A percentile compares a stretch with the other conserved stretches of the same genome.
phyloP scores from a whole-genome alignment of 2,329 filamentous ascomycete species.

The Oidium heveae region DNA sequence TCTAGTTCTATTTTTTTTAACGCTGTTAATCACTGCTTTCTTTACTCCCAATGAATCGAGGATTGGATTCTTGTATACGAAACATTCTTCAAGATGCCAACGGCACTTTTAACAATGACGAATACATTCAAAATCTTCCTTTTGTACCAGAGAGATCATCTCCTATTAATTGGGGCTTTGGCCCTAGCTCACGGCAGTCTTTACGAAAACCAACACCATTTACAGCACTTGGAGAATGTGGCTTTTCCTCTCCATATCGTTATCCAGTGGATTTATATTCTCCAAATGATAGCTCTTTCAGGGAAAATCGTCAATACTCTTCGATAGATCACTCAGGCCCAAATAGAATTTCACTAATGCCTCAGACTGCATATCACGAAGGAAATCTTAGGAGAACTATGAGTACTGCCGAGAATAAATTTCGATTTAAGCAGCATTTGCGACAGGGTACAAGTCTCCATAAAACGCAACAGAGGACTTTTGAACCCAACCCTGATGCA shows the following conservation, averaged over 20 bases:
- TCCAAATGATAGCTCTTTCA: neutral
- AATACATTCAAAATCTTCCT: neutral
- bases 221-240: slow-evolving; percentile 3
- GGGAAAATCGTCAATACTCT: neutral
- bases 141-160: slow-evolving; percentile 2
- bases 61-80: slow-evolving; percentile 7
- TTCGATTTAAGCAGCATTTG: slow-evolving; percentile 9
- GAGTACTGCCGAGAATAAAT: slow-evolving; percentile 10
- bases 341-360: slow-evolving; percentile 7
- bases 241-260: neutral
- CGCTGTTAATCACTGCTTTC: too few species aligned
- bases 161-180: slow-evolving; percentile 4
- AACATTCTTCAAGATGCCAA: slow-evolving; percentile 7
- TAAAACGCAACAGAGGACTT: slow-evolving; percentile 1
- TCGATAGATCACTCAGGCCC: neutral
- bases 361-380: slow-evolving; percentile 3
- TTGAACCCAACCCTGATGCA: slow-evolving; percentile 3
- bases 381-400: slow-evolving; percentile 4
- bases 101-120: slow-evolving; percentile 1
- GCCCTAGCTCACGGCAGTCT: slow-evolving; percentile 2
- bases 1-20: too few species aligned
- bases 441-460: slow-evolving; percentile 5
- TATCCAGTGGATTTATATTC: neutral
- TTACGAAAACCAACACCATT: slow-evolving; percentile 1
- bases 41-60: slow-evolving; percentile 3